Conservation (phyloP, 768 basidiomycete species). For the Rhodotorula kratochvilovae region DNA sequence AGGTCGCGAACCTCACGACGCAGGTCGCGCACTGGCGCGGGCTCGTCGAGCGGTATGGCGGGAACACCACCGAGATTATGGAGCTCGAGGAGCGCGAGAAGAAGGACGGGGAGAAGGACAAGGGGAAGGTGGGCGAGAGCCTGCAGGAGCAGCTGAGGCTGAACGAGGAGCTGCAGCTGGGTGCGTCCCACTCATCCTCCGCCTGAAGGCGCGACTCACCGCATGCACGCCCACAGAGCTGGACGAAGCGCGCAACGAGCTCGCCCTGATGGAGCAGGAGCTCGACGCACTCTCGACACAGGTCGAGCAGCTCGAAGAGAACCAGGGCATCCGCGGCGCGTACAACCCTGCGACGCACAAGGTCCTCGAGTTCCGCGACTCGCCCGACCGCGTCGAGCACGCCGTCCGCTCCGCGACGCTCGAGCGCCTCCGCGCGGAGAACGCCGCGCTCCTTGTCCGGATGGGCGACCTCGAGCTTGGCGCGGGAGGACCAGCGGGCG, state of each 20-base stretch:
- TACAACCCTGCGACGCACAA: slow-evolving; percentile 41
- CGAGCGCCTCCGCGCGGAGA: slow-evolving; percentile 73
- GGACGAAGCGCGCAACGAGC: slow-evolving; percentile 28
- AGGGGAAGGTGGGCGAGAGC: not conserved
- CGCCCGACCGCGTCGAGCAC: slow-evolving; percentile 77
- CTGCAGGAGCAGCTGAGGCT: slow-evolving; percentile 28
- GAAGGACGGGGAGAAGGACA: not conserved
- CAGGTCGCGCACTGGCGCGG: slow-evolving; percentile 32
- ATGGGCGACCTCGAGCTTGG: slow-evolving; percentile 47
- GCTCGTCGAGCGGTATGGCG: slow-evolving; percentile 37
- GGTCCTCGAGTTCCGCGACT: slow-evolving; percentile 52
- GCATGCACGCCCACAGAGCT: slow-evolving; percentile 19
- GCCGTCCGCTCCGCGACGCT: slow-evolving; percentile 70
- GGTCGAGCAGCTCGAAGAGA: slow-evolving; percentile 38
- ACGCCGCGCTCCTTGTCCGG: slow-evolving; percentile 68
- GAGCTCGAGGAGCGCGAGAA: slow-evolving; percentile 24
- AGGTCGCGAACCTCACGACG: slow-evolving; percentile 11
- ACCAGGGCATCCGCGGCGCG: slow-evolving; percentile 40
- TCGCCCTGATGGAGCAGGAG: slow-evolving; percentile 32
- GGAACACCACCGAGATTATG: slow-evolving; percentile 36
- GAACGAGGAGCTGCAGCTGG: slow-evolving; percentile 31
- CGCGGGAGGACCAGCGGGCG: not conserved
- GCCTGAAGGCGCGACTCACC: no score
- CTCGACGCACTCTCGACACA: slow-evolving; percentile 38
- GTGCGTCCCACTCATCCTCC: not conserved